Evolutionary conservation across 1,284 basidiomycete genomes (phyloP), one percentile per base, ranked within the genome.

Genomic region (Athelia psychrophila): DNA sequence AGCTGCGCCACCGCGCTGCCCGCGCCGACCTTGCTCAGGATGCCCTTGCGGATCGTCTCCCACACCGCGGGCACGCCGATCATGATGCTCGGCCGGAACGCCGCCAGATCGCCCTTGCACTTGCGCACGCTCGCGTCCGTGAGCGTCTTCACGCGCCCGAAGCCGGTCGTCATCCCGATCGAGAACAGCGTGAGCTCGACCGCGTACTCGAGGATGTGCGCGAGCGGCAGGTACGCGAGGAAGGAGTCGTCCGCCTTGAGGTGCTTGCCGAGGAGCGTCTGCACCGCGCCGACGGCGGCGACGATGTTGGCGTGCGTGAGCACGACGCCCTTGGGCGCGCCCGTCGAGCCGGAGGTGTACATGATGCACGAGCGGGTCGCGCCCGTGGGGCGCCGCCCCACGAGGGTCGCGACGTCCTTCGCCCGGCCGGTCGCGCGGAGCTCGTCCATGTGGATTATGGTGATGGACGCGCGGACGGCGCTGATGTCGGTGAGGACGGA

Each of bases 321-420:
- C 51, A 91, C 79, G 54, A 97, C 95, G 60, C 95, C 95, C 74
- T 98, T 98, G 45, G 95, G 95, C 8, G 90, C 75, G 23, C 95
- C 95, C 0, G 94, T 96, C 52, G 86, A 89, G n/a, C 95, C 93
- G 55, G 84, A 88, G 20, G 95, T 98, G 78, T 98, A 98, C 95
- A 98, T 98, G 73, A 97, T 95, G 66, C 93, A 93, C 20, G 89
- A 91, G 3, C 88, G 71, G 53, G 88, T 90, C 0, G 88, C 80
- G 16, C 76, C 68, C 50, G 74, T 79, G 1, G 91, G 91, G 13
- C 67, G 67, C 18, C 86, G 77, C 16, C 72, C 66, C 54, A 81
- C 74, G 48, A 82, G 63, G n/a, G 65, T 56, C n/a, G 84, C 83
- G 1, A 65, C 60, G 1, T 83, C 69, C 53, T 85, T 74, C 25